Base-by-base conservation (phyloP, 2,329 filamentous ascomycete genomes). In the Elsinoe batatas region DNA sequence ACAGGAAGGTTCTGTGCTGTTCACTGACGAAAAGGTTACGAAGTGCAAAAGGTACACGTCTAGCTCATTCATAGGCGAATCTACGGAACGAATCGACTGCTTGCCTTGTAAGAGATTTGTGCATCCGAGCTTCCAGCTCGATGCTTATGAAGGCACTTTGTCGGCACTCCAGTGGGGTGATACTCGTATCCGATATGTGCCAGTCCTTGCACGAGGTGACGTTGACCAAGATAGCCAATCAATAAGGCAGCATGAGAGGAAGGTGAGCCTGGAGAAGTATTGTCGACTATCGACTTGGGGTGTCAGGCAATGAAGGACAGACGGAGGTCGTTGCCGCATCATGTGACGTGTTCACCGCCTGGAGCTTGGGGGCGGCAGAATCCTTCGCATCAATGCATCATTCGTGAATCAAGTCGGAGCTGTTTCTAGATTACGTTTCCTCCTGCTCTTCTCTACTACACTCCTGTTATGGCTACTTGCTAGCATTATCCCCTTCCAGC, bases 271-370 rank as follows among this genome's bases (percentile, higher is more conserved):
- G 4, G 26, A 30, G 26, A 30, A 30, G 26, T 8, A 30, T 30
- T 30, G 26, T 30, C 4, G 26, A 8, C 5, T 30, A 7, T 30
- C 8, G 26, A 30, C 26, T 30, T 30, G 26, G 7, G 26, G 3
- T 2, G 4, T 30, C 5, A 30, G 7, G 26, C 2, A 30, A 30
- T 30, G 26, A 7, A 30, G 26, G 4, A 3, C 26, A 30, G 26
- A 8, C 7, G 26, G 26, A 30, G 26, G 26, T 30, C 26, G 26
- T 30, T 7, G 26, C 26, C 26, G 26, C 26, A 2, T 30, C 26
- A n/a, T 6, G 17, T n/a, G 36, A 18, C 12, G n/a, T 13, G 44
- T 26, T 51, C 47, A 51, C 47, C 47, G 47, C 47, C 47, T 51
- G 22, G 11, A 38, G 11, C 12, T 35, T 11, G 15, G n/a, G n/a